These are phyloP conservation scores for Sistotremastrum suecicum DNA, from an alignment of 768 basidiomycete species.

Conservation along the genomic window DNA sequence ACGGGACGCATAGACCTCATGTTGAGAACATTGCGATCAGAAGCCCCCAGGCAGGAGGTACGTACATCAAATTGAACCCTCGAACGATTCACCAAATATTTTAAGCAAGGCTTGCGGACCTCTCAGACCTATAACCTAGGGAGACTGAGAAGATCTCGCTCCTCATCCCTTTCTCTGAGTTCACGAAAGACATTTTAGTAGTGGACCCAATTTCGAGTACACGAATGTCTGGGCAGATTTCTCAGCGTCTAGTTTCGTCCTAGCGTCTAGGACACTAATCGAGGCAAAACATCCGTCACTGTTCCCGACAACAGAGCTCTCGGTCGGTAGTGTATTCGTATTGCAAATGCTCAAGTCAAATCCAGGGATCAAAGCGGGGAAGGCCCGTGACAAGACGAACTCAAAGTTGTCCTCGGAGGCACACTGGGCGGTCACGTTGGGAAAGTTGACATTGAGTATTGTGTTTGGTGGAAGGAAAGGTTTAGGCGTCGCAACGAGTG, in stretches of 20 bases:
- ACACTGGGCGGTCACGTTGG: neutral
- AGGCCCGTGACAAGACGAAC: constrained; percentile 4
- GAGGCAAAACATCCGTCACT: constrained; percentile 16
- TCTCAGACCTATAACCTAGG: no score
- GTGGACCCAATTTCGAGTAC: constrained; percentile 8
- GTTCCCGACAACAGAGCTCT: constrained; percentile 5
- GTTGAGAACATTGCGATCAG: no score
- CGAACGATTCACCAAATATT: no score
- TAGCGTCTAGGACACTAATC: constrained; percentile 18
- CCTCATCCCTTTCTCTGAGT: no score
- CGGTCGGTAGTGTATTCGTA: constrained; percentile 2
- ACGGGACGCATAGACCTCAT: no score
- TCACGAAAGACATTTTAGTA: constrained; percentile 9
- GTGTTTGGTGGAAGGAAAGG: constrained; percentile 3
- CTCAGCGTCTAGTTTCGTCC: constrained; percentile 19
- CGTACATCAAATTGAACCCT: no score
- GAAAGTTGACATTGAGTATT: constrained; percentile 7
- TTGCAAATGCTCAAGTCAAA: constrained; percentile 4
- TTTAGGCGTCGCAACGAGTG: constrained; percentile 2
- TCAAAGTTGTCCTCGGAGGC: neutral
- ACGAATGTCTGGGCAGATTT: constrained; percentile 16
- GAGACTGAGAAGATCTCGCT: no score
- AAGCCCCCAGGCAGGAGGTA: no score
- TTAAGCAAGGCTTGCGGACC: no score
- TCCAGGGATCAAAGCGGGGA: neutral